Percentiles rank a stretch among this genome's conserved stretches.
Conservation (phyloP, 2,329 filamentous ascomycete species). For the Xylariomycetidae sp. region DNA sequence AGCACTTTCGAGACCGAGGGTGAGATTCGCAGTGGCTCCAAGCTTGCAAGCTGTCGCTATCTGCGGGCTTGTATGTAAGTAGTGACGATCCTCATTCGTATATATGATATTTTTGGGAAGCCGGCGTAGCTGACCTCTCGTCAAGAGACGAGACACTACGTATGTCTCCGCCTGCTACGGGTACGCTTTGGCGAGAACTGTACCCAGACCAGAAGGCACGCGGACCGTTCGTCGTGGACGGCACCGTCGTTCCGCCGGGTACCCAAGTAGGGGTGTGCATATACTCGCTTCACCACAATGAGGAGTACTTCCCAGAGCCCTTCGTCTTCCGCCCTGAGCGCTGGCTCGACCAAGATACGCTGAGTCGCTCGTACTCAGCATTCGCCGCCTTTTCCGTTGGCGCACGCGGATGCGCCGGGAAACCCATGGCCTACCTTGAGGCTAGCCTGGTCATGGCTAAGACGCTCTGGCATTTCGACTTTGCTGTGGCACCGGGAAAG, state of each 20-base stretch:
- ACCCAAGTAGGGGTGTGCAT: neutral
- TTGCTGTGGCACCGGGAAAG: constrained; percentile 11
- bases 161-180: constrained; percentile 10
- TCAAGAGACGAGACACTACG: constrained; percentile 14
- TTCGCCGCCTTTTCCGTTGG: constrained; percentile 27
- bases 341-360: constrained; percentile 14
- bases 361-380: constrained; percentile 11
- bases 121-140: too few relatives aligned
- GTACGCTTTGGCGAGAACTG: constrained; percentile 10
- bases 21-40: constrained; percentile 6
- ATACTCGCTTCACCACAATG: neutral
- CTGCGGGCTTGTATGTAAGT: constrained; percentile 14
- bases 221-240: constrained; percentile 7
- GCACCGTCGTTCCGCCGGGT: neutral
- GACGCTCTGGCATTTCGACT: constrained; percentile 34
- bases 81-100: too few relatives aligned
- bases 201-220: neutral
- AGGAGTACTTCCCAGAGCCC: neutral
- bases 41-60: constrained; percentile 10
- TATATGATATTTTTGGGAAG: too few relatives aligned
- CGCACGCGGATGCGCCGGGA: constrained; percentile 43
- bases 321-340: neutral
- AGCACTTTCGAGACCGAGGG: constrained; percentile 4
- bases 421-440: constrained; percentile 40
- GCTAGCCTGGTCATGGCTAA: constrained; percentile 36